phyloP scores from a whole-genome alignment of 441 rosid genomes.

The Mallotus japonicus region DNA sequence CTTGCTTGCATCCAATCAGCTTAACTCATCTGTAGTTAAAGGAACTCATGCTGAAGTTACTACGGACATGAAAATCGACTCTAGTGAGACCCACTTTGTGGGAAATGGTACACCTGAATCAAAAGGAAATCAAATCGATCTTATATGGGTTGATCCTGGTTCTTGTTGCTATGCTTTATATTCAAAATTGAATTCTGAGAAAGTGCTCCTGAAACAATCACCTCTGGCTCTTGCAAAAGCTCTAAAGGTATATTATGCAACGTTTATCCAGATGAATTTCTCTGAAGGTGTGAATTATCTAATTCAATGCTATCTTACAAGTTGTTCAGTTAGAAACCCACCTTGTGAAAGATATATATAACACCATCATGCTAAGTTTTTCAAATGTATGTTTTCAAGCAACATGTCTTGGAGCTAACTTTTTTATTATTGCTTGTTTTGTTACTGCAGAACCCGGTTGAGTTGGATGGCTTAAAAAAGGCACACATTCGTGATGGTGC shows the following conservation, averaged over 20 bases:
- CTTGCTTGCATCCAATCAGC: slow-evolving; percentile 61
- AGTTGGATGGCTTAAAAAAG: slow-evolving; percentile 82
- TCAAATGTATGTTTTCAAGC: neutral
- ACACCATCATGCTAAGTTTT: neutral
- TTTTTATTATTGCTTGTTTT: slow-evolving; percentile 14
- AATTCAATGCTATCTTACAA: neutral
- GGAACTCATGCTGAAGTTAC: slow-evolving; percentile 16
- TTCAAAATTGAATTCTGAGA: slow-evolving; percentile 70
- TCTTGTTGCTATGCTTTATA: slow-evolving; percentile 90
- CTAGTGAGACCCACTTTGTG: slow-evolving; percentile 12
- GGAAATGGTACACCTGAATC: slow-evolving; percentile 29
- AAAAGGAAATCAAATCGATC: slow-evolving; percentile 36
- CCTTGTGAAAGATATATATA: neutral
- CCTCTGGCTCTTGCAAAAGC: slow-evolving; percentile 95
- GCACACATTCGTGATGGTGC: slow-evolving; percentile 99
- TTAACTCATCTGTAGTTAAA: slow-evolving; percentile 34
- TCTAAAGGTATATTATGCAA: slow-evolving; percentile 56
- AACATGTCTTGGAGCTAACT: neutral
- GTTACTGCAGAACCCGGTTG: slow-evolving; percentile 68
- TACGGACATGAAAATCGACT: slow-evolving; percentile 23
- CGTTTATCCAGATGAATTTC: neutral
- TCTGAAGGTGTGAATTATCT: slow-evolving; percentile 1
- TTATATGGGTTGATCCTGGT: slow-evolving; percentile 78
- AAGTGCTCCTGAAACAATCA: slow-evolving; percentile 71
- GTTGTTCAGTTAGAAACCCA: neutral